Conservation (phyloP, 2,329 filamentous ascomycete species). For the Aplosporella prunicola region DNA sequence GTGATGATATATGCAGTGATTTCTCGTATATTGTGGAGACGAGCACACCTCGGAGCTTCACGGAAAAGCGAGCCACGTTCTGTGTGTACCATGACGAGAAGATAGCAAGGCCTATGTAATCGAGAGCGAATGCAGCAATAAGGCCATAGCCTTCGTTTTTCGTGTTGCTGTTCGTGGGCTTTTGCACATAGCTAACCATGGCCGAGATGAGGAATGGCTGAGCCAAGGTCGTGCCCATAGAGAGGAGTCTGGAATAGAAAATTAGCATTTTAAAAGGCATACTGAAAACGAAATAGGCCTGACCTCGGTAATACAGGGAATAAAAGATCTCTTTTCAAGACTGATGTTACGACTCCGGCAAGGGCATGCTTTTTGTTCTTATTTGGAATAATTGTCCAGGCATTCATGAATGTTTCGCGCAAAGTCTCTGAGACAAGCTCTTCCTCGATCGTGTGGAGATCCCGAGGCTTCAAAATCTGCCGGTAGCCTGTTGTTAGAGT, state of each 20-base stretch:
- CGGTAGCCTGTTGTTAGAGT: conserved; percentile 13
- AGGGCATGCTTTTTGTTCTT: neutral
- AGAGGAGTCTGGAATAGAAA: conserved; percentile 11
- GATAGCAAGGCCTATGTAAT: conserved; percentile 17
- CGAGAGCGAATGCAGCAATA: conserved; percentile 18
- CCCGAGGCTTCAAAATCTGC: conserved; percentile 18
- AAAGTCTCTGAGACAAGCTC: conserved; percentile 17
- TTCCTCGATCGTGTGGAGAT: conserved; percentile 19
- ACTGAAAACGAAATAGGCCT: neutral
- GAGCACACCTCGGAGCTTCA: conserved; percentile 18
- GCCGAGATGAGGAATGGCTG: conserved; percentile 21
- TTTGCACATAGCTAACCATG: conserved; percentile 16
- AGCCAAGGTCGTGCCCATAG: conserved; percentile 1
- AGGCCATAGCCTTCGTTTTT: conserved; percentile 19
- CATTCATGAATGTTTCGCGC: conserved; percentile 14
- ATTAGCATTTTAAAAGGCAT: conserved; percentile 1
- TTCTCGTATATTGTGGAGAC: conserved; percentile 20
- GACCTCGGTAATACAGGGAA: conserved; percentile 17
- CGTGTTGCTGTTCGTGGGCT: conserved; percentile 8
- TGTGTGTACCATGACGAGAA: conserved; percentile 19
- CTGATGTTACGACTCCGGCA: neutral
- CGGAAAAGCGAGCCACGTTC: conserved; percentile 16
- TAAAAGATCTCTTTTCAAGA: conserved; percentile 17
- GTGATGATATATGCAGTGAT: conserved; percentile 15
- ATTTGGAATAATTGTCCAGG: conserved; percentile 13